Evolutionary conservation across 345 rosid species (phyloP).

Genomic region (Turritis glabra): DNA sequence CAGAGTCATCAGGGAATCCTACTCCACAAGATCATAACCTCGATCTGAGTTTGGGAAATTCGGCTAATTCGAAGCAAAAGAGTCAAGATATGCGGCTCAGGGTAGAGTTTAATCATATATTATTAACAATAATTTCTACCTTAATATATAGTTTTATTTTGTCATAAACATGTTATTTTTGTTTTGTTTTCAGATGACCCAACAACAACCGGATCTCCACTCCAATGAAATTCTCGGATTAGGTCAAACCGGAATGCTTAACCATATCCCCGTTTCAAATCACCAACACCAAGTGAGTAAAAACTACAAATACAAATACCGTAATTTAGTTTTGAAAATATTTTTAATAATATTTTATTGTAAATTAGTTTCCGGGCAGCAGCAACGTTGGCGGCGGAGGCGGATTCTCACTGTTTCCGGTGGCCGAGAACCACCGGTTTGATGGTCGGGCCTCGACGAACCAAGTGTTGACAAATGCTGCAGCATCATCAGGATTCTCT

Average conservation of each 20-base stretch:
- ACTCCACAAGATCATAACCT: conserved; percentile 62
- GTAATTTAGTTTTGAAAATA: background rate
- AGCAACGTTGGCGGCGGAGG: conserved; percentile 55
- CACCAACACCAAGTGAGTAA: conserved; percentile 34
- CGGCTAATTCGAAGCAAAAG: conserved; percentile 40
- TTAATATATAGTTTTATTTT: background rate
- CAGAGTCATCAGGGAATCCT: conserved; percentile 51
- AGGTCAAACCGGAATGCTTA: conserved; percentile 40
- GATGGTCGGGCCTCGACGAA: conserved; percentile 45
- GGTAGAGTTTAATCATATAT: conserved; percentile 17
- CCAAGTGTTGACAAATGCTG: conserved; percentile 77
- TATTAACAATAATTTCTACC: background rate
- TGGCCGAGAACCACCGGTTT: conserved; percentile 40
- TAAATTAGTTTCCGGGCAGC: conserved; percentile 60
- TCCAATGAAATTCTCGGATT: conserved; percentile 34
- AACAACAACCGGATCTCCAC: conserved; percentile 24
- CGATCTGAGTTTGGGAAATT: conserved; percentile 90
- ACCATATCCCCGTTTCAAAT: conserved; percentile 31
- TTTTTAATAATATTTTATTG: background rate
- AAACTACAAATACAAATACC: background rate
- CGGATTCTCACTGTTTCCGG: conserved; percentile 60
- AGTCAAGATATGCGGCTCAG: conserved; percentile 39
- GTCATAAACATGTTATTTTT: background rate
- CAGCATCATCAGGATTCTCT: conserved; percentile 99
- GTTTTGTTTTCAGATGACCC: conserved; percentile 28